Base-by-base conservation (phyloP, 371 early-diverging fungal species). In the Mucor sp. region DNA sequence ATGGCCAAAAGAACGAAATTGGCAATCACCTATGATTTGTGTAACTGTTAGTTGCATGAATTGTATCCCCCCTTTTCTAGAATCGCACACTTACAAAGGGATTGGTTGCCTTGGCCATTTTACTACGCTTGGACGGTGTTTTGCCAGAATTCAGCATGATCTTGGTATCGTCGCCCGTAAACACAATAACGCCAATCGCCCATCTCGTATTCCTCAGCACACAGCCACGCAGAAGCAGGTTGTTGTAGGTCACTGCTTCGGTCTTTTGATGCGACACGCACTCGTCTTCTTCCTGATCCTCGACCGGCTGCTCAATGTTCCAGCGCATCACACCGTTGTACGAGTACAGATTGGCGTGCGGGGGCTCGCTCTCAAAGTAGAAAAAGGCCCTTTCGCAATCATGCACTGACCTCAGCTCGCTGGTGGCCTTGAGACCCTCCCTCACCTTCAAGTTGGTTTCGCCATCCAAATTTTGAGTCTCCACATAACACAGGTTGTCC, bases 101-200 rank as follows among this genome's bases (percentile, higher is more conserved):
- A 82, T 98, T 98, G 62, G 99, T 89, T 71, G 92, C 92, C 57
- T 91, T 89, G 65, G 99, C 99, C 69, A 99, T 94, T 39, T 90
- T 88, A 72, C 95, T 94, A 28, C 95, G 91, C 78, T 99, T 99
- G 64, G 92, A 92, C 3, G 97, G 97, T 0, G 97, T 96, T 30
- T 83, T 89, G 27, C 96, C 97, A 6, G 95, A 82, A 72, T 95
- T 96, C 68, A 93, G 81, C 84, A 92, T 92, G 43, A 95, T 91
- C 75, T 97, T 97, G 27, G 98, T 95, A 25, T 96, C 92, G 58
- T 82, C 74, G n/a, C 97, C 99, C 0, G 97, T 96, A 63, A 87
- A 94, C 12, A 94, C 79, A 1, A 90, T 93, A 27, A 95, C 78
- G 12, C 93, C 95, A 63, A 94, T 89, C 15, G 89, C 87, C 88